Evolutionary conservation across 345 rosid genomes (phyloP).

Genomic region (Hypericum perforatum): DNA sequence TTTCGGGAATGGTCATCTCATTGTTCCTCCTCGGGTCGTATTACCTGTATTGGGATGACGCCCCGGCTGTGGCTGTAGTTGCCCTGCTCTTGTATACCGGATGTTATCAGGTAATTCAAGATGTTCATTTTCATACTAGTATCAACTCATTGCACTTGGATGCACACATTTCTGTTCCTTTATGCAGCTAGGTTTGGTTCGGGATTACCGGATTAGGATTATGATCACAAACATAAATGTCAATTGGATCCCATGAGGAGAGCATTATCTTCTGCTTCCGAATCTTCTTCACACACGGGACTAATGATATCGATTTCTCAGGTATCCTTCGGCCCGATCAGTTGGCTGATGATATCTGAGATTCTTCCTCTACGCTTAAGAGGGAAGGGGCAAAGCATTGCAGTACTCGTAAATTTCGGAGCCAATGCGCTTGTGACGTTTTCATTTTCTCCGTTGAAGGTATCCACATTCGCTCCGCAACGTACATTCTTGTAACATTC

Average conservation of each 20-base stretch:
- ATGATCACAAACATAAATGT: no score
- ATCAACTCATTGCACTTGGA: not conserved
- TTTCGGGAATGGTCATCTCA: conserved; percentile 79
- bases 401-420: conserved; percentile 86
- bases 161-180: no score
- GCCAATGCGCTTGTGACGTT: conserved; percentile 92
- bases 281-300: no score
- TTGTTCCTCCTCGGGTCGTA: conserved; percentile 85
- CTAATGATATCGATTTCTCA: conserved; percentile 29
- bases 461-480: conserved; percentile 10
- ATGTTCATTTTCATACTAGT: conserved; percentile 6
- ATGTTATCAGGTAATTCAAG: conserved; percentile 77
- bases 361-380: conserved; percentile 75
- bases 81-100: conserved; percentile 85
- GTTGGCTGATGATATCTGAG: conserved; percentile 98
- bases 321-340: conserved; percentile 95
- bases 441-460: conserved; percentile 90
- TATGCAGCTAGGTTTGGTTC: no score
- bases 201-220: no score
- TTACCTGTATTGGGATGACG: conserved; percentile 62
- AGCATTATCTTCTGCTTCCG: no score
- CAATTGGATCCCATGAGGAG: no score
- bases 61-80: conserved; percentile 57
- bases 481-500: not conserved
- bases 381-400: conserved; percentile 81